Percentiles rank a stretch among this genome's conserved stretches.
These are phyloP conservation scores for Helminthosporium solani DNA, from an alignment of 2,329 filamentous ascomycete genomes.

Conservation along the genomic window DNA sequence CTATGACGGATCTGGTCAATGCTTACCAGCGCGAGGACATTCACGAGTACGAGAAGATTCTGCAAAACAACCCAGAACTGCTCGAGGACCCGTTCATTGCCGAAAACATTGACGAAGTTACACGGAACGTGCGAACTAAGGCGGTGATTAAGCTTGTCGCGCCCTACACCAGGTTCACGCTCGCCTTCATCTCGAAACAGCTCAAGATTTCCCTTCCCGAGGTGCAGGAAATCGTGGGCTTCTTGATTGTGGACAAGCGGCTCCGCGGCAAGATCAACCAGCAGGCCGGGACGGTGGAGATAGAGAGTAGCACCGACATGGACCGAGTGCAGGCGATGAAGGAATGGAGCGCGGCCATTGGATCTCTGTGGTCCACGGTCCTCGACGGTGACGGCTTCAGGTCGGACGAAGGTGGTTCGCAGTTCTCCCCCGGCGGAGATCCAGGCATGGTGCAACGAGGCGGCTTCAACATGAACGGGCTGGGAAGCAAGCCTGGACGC, in stretches of 20 bases:
- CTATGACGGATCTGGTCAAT: constrained; percentile 96
- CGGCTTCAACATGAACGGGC: constrained; percentile 30
- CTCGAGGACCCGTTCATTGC: constrained; percentile 93
- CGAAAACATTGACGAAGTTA: constrained; percentile 98
- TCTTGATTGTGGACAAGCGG: constrained; percentile 86
- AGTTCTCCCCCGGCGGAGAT: constrained; percentile 34
- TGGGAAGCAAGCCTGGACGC: constrained; percentile 33
- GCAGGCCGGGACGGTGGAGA: constrained; percentile 77
- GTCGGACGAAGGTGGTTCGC: constrained; percentile 47
- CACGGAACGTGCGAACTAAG: constrained; percentile 96
- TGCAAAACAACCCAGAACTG: constrained; percentile 85
- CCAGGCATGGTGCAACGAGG: constrained; percentile 20
- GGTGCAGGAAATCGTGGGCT: constrained; percentile 93
- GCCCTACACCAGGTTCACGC: constrained; percentile 88
- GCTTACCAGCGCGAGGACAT: constrained; percentile 96
- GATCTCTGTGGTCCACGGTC: constrained; percentile 67
- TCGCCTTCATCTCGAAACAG: constrained; percentile 82
- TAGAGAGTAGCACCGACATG: constrained; percentile 70
- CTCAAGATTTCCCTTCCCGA: constrained; percentile 83
- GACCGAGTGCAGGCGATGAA: constrained; percentile 73
- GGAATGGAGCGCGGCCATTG: constrained; percentile 70
- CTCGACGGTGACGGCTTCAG: constrained; percentile 77
- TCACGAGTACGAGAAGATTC: constrained; percentile 81
- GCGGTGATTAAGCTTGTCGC: constrained; percentile 90
- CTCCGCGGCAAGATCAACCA: constrained; percentile 89